Percentiles rank a stretch among this genome's conserved stretches.
phyloP scores from a whole-genome alignment of 192 early-diverging fungal genomes.

The Podila minutissima region DNA sequence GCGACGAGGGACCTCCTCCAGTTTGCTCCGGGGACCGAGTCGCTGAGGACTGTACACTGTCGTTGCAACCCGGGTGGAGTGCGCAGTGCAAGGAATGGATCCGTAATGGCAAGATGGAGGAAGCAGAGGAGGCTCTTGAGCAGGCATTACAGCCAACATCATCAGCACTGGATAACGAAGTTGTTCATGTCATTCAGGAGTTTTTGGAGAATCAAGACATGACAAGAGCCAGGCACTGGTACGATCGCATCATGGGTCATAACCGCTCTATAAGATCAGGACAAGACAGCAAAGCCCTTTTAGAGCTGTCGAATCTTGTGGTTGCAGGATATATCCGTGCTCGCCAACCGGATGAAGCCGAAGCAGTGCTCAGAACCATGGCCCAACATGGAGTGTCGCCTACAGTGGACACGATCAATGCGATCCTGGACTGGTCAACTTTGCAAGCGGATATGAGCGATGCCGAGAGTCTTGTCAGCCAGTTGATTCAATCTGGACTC shows the following conservation, averaged over 20 bases:
- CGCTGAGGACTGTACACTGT: conserved; percentile 3
- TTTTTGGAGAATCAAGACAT: conserved; percentile 20
- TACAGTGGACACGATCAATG: conserved; percentile 29
- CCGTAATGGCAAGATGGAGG: conserved; percentile 12
- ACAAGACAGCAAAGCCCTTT: background rate
- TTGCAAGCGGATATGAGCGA: conserved; percentile 19
- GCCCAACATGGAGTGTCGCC: conserved; percentile 12
- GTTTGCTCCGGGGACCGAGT: conserved; percentile 1
- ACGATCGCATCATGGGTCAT: background rate
- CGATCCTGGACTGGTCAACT: conserved; percentile 31
- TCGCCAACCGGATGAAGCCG: conserved; percentile 13
- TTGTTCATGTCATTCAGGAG: conserved; percentile 17
- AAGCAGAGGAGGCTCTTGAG: conserved; percentile 32
- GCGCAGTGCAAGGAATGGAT: conserved; percentile 20
- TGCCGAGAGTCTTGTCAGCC: conserved; percentile 17
- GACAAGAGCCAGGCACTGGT: conserved; percentile 34
- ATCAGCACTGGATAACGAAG: conserved; percentile 1
- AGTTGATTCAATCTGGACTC: conserved; percentile 19
- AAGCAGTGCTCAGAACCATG: conserved; percentile 13
- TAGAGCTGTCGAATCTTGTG: conserved; percentile 13
- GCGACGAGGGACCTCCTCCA: conserved; percentile 18
- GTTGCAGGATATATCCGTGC: conserved; percentile 28
- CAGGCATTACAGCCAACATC: background rate
- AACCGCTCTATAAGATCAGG: too few species aligned
- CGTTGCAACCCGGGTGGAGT: conserved; percentile 22